Base-by-base conservation (phyloP, 106 monocot species). In the Platanthera zijinensis region DNA sequence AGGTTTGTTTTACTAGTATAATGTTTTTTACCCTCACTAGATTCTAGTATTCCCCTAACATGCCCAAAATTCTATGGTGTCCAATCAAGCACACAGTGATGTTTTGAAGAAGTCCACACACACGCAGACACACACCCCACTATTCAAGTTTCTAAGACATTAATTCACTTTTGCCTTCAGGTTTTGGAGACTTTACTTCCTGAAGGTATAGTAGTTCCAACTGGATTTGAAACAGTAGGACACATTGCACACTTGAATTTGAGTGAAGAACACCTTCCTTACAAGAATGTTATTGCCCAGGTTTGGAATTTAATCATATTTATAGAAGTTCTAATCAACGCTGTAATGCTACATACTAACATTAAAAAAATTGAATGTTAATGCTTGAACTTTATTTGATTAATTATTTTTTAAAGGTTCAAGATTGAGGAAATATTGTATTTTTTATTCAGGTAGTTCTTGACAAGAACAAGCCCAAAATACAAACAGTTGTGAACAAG, bases 401-500 rank as follows among this genome's bases (percentile, higher is more conserved):
- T 48, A n/a, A 47, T 69, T 32, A 32, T 32, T 69, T 70, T 45
- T 28, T 30, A 48, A 28, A 17, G 18, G 63, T n/a, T 45, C 21
- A 73, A 9, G 50, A 14, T 49, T 80, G 10, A 62, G 50, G 39
- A 52, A 52, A 64, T 17, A n/a, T 45, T 71, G 48, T 15, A 39
- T 71, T 75, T 52, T 5, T 22, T 28, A 82, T 83, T 76, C 85
- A 96, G 96, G 94, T 99, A 46, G 81, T 94, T 48, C 80, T 99
- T 82, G 99, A 99, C 73, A 94, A 99, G 79, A 94, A 99, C 82
- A 92, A 78, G 80, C 89, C 92, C 74, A 90, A 90, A 50, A 94
- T 99, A 82, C 80, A 92, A 77, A 99, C 97, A 56, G 97, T 99
- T 78, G 94, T 99, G 51, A 99, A 99, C 75, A 99, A 99, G 84